Evolutionary conservation across 257 asterid species (phyloP), one percentile per base, ranked within the genome.

Genomic region (Lantana camara): DNA sequence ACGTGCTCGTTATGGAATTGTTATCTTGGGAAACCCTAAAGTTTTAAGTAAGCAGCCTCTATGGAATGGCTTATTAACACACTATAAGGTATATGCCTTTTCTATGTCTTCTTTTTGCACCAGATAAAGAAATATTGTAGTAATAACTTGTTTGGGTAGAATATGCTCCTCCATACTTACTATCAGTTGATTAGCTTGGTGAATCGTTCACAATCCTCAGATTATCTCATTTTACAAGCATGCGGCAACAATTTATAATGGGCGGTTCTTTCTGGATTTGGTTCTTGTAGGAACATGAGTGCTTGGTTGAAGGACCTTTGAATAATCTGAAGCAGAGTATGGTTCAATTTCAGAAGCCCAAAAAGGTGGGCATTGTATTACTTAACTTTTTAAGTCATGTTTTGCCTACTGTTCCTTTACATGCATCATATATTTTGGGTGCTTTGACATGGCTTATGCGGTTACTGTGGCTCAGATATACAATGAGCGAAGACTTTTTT

Each of bases 321-420:
- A 94, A 86, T 79, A 94, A 94, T 80, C 76, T 94, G 51, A 94
- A 90, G 87, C 99, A 94, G 78, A 94, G 99, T 70, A 94, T 94
- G 99, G 99, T 94, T 75, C 99, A 94, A 66, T 94, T 90, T 80
- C 99, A 94, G 80, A 94, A 94, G 76, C 99, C 99, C 48, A 90
- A 83, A 79, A 94, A 94, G 97, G 99, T 92, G 53, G 19, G 32
- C 7, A 29, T 23, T 52, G 11, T 21, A 34, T 52, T 45, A 20
- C 41, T 32, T 27, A 20, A 45, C n/a, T 44, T 23, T 60, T n/a
- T 68, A 7, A 27, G 44, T 48, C 15, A 66, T 52, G 24, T 21
- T 1, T 60, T 71, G 10, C 65, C 54, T n/a, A 23, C 15, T 48
- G 49, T 5, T 57, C 44, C 35, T 50, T 37, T 19, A 20, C 23